Evolutionary conservation across 2,329 filamentous ascomycete species (phyloP), one percentile per base, ranked within the genome.

Genomic region (Fusarium pseudocircinatum): DNA sequence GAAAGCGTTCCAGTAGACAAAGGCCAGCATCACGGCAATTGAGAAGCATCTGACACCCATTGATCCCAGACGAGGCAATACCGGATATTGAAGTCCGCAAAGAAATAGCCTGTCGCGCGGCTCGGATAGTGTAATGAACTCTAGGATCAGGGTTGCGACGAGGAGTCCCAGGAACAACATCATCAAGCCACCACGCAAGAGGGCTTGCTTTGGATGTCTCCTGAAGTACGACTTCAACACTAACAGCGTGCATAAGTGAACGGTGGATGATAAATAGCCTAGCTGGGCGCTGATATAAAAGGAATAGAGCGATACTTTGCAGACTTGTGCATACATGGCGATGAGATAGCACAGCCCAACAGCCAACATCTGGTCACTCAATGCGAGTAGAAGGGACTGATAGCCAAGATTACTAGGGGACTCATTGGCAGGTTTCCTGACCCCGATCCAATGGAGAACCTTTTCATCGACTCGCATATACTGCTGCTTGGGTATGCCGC

Each of bases 341-440:
- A 70, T 53, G 37, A 54, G 66, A 49, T 73, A 73, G 15, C 46
- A 70, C 13, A 73, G 44, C 28, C 65, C 56, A 37, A 60, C 34
- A 12, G 67, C 46, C n/a, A 73, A 40, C 40, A 63, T 70, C 44
- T 73, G 70, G 16, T 73, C 66, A n/a, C 70, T 73, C n/a, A 73
- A 36, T 14, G 40, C 49, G 16, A 73, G 70, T 5, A 73, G 57
- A 37, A 73, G 56, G n/a, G 49, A 42, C 28, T 73, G 66, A 13
- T 73, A 73, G 7, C 65, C 65, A 39, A 73, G 60, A 52, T 73
- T 73, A 16, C 57, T 47, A 3, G 60, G 70, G 20, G 39, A 40
- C 20, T 70, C 57, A 16, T 57, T 60, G 26, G 70, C 56, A 28
- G 44, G 50, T 28, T 69, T 65, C 7, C 43, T 57, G 10, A 59